Base-by-base conservation (phyloP, 106 monocot species). In the Dendrobium officinale region DNA sequence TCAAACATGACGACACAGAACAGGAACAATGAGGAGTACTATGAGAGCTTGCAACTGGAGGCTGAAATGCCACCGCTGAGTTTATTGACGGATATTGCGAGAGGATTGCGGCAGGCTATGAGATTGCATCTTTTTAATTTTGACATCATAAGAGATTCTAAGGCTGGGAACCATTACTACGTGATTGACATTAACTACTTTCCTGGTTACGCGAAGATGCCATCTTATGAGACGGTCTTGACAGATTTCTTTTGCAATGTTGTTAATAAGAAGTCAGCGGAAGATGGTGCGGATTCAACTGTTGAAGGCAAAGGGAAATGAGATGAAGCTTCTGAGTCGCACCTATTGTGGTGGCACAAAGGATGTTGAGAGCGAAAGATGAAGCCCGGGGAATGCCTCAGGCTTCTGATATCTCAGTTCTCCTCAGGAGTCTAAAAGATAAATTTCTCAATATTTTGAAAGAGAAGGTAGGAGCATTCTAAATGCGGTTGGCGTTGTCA, bases 121-220 rank as follows among this genome's bases (percentile, higher is more conserved):
- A 84, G 83, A 78, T 55, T 92, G 68, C 56, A 84, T 45, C 84
- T 92, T 43, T 92, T 92, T 56, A 92, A 92, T 67, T 92, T 92
- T 70, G 89, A 92, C 80, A 74, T 92, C 77, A 92, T 89, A 31
- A 84, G 84, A 80, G 92, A 92, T 85, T 67, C 66, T 3, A 86
- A 83, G 73, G 33, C 82, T 55, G 84, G 82, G n/a, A 88, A 86
- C 78, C 89, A 79, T 47, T 92, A 89, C 55, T 84, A 89, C 22
- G 81, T 92, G 16, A 88, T 92, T 20, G 89, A 89, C 80, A 92
- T 92, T 29, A 92, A 92, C 68, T 92, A 89, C 78, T 92, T 92
- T 73, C 92, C 89, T n/a, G 89, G 92, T 45, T 92, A 89, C 79
- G 88, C 85, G 5, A 92, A 92, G 81, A 89, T 92, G 89, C 92